phyloP scores from a whole-genome alignment of 2,329 filamentous ascomycete species.

The Fusarium albidum region DNA sequence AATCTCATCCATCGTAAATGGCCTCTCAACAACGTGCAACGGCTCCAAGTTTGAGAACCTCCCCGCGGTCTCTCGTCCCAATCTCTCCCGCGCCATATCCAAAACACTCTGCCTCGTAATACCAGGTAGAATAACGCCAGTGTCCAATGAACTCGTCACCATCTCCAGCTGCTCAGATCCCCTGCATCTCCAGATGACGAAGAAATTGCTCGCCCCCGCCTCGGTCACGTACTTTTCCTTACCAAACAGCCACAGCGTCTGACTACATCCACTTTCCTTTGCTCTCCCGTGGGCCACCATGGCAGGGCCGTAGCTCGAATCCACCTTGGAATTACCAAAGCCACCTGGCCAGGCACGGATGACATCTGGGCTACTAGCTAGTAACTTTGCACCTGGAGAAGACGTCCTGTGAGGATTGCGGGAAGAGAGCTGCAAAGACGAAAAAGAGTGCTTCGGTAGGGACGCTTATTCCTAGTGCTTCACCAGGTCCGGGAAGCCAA shows the following conservation, averaged over 20 bases:
- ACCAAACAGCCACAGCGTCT: conserved; percentile 71
- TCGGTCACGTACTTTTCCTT: conserved; percentile 65
- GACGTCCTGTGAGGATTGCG: no score
- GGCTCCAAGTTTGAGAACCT: no score
- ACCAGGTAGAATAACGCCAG: not conserved
- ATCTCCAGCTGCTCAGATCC: not conserved
- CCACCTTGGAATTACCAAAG: conserved; percentile 69
- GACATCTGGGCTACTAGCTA: not conserved
- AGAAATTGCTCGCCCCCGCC: conserved; percentile 70
- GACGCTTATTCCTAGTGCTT: no score
- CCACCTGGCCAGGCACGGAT: conserved; percentile 57
- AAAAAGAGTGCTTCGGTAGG: no score
- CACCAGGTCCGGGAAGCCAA: no score
- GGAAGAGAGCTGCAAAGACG: no score
- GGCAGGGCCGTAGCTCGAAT: conserved; percentile 69
- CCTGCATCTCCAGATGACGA: conserved; percentile 59
- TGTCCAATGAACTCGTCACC: not conserved
- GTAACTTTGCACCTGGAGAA: no score
- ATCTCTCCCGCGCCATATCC: not conserved
- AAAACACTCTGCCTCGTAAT: conserved; percentile 2
- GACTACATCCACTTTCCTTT: conserved; percentile 60
- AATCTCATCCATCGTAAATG: conserved; percentile 3
- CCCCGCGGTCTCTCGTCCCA: not conserved
- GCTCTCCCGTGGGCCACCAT: conserved; percentile 65
- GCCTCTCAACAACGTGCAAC: not conserved